Evolutionary conservation across 2,329 filamentous ascomycete genomes (phyloP).

Genomic region (Tolypocladium ovalisporum): DNA sequence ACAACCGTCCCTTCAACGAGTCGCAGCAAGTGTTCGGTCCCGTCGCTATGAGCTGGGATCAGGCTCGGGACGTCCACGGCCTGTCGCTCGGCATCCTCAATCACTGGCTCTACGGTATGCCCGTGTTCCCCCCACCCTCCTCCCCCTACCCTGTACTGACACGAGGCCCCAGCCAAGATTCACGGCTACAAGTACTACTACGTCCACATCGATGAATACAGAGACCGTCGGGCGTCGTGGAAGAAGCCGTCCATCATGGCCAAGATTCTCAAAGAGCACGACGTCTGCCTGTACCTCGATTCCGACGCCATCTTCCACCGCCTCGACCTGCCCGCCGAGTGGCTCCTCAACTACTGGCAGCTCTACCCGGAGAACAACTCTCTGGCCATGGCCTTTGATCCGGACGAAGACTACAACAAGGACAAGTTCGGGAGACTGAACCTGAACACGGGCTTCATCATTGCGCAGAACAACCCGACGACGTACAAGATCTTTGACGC

Average conservation of each 20-base stretch:
- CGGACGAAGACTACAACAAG: slow-evolving; percentile 23
- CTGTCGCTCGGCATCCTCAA: slow-evolving; percentile 30
- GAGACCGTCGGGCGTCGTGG: slow-evolving; percentile 33
- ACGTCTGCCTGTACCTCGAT: slow-evolving; percentile 32
- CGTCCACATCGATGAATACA: slow-evolving; percentile 23
- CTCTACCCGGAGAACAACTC: slow-evolving; percentile 27
- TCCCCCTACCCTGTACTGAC: slow-evolving; percentile 7
- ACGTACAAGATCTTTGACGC: slow-evolving; percentile 37
- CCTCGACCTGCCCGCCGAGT: slow-evolving; percentile 33
- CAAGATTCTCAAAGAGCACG: slow-evolving; percentile 30
- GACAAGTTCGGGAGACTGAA: slow-evolving; percentile 28
- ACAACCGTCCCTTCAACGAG: slow-evolving; percentile 27
- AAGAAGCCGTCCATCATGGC: slow-evolving; percentile 31
- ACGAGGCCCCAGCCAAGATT: slow-evolving; percentile 25
- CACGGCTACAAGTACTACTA: slow-evolving; percentile 38
- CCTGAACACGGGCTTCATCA: slow-evolving; percentile 43
- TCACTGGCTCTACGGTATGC: slow-evolving; percentile 31
- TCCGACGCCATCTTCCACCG: slow-evolving; percentile 33
- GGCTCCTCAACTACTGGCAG: slow-evolving; percentile 36
- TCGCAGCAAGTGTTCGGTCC: slow-evolving; percentile 24
- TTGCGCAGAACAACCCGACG: slow-evolving; percentile 37
- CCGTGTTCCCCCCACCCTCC: too few relatives aligned
- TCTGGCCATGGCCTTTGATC: slow-evolving; percentile 29
- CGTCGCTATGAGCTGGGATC: slow-evolving; percentile 23
- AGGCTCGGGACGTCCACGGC: slow-evolving; percentile 19